A percentile compares a stretch with the other conserved stretches of the same genome.
Conservation (phyloP, 2,329 filamentous ascomycete genomes). For the Clonostachys byssicola region DNA sequence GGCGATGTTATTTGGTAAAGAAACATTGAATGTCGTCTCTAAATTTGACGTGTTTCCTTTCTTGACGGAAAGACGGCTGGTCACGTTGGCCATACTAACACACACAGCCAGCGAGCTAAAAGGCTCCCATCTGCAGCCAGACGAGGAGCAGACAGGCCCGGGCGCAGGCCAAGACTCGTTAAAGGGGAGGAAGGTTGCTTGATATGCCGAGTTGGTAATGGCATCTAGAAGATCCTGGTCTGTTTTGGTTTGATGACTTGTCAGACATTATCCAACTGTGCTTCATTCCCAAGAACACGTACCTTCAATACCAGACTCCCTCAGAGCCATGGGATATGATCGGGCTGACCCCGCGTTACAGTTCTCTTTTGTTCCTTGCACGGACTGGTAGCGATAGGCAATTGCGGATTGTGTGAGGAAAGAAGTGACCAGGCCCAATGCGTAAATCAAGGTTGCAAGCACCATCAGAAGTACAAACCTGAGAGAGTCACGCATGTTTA, state of each 20-base stretch:
- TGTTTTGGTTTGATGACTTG: neutral
- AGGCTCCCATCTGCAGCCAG: constrained; percentile 2
- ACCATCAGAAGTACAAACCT: neutral
- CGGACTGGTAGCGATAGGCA: constrained; percentile 1
- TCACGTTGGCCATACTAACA: constrained; percentile 2
- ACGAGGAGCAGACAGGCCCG: constrained; percentile 1
- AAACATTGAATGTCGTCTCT: neutral
- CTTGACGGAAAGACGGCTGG: neutral
- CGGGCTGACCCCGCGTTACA: neutral
- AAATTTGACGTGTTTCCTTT: neutral
- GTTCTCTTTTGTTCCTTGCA: neutral
- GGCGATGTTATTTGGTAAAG: neutral
- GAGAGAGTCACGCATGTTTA: neutral
- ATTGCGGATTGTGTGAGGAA: constrained; percentile 8
- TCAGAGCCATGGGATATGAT: too few species aligned
- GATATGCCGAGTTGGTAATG: constrained; percentile 1
- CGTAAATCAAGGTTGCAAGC: constrained; percentile 4
- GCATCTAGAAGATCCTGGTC: neutral
- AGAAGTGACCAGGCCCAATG: constrained; percentile 6
- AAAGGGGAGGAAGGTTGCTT: constrained; percentile 2
- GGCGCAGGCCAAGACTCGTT: constrained; percentile 1
- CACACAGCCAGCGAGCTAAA: constrained; percentile 3
- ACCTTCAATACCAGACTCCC: too few species aligned
- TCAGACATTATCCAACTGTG: too few species aligned
- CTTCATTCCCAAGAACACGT: too few species aligned